These are phyloP conservation scores for Quercus tomentella DNA, from an alignment of 331 rosid genomes.

Conservation along the genomic window DNA sequence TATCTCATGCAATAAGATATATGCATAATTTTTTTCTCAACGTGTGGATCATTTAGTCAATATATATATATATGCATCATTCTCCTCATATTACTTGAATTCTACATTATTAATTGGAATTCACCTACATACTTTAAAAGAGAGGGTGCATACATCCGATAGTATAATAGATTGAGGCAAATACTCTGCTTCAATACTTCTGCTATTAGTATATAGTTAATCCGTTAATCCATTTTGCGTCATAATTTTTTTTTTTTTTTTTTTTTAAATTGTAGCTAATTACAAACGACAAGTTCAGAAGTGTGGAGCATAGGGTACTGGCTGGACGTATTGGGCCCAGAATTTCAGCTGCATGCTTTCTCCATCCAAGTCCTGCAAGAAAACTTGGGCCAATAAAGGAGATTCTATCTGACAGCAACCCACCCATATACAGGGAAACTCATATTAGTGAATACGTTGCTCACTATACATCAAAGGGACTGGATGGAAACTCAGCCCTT, in stretches of 20 bases:
- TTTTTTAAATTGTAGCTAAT: too few relatives aligned
- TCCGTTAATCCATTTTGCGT: not conserved
- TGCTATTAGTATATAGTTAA: not conserved
- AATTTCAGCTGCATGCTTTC: not conserved
- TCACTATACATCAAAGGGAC: conserved; percentile 17
- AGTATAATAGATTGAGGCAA: not conserved
- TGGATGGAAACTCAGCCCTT: conserved; percentile 60
- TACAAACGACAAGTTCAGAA: not conserved
- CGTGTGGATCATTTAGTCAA: too few relatives aligned
- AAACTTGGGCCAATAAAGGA: not conserved
- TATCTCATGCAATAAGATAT: too few relatives aligned
- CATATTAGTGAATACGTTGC: conserved; percentile 45
- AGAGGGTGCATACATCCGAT: too few relatives aligned
- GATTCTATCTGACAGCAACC: too few relatives aligned
- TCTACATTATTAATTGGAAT: too few relatives aligned
- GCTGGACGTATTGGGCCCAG: too few relatives aligned
- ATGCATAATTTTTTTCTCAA: too few relatives aligned
- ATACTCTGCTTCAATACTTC: not conserved
- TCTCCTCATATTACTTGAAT: too few relatives aligned
- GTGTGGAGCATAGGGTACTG: too few relatives aligned
- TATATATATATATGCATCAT: too few relatives aligned
- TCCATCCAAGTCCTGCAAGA: not conserved
- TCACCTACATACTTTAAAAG: too few relatives aligned
- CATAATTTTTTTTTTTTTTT: not conserved
- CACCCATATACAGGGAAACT: conserved; percentile 43